These are phyloP conservation scores for Monosporascus cannonballus DNA, from an alignment of 2,329 filamentous ascomycete genomes.

Conservation along the genomic window DNA sequence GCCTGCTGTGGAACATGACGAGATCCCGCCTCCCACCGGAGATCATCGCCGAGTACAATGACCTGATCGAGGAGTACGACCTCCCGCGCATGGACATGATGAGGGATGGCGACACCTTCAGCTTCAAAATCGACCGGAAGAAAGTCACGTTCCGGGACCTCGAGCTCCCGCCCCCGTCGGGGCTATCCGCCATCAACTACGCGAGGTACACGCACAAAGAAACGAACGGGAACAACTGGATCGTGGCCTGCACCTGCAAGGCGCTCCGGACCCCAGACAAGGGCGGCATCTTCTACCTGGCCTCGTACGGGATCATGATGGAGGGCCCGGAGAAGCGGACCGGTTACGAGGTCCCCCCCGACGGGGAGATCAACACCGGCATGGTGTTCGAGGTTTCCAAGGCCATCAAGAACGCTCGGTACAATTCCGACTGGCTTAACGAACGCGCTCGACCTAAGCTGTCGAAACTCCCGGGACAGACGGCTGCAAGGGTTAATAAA, in stretches of 20 bases:
- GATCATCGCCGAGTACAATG: slow-evolving; percentile 13
- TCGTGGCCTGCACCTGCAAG: slow-evolving; percentile 7
- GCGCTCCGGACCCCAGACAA: slow-evolving; percentile 9
- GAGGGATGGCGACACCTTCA: slow-evolving; percentile 9
- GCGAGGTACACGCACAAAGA: slow-evolving; percentile 13
- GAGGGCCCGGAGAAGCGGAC: slow-evolving; percentile 4
- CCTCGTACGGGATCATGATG: slow-evolving; percentile 16
- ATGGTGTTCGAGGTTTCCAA: slow-evolving; percentile 10
- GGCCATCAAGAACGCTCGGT: slow-evolving; percentile 5
- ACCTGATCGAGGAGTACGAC: slow-evolving; percentile 7
- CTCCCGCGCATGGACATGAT: slow-evolving; percentile 16
- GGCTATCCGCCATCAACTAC: slow-evolving; percentile 10
- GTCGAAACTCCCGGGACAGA: background rate
- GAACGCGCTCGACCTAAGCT: background rate
- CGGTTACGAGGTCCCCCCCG: slow-evolving; percentile 7
- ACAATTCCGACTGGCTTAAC: slow-evolving; percentile 3
- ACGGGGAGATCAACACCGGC: slow-evolving; percentile 12
- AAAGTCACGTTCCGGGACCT: slow-evolving; percentile 9
- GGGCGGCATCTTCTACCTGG: slow-evolving; percentile 14
- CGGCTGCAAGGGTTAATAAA: background rate
- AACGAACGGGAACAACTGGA: slow-evolving; percentile 14
- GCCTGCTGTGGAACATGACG: slow-evolving; percentile 16
- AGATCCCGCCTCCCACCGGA: slow-evolving; percentile 10
- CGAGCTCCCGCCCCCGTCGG: slow-evolving; percentile 12
- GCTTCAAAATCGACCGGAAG: slow-evolving; percentile 8